Evolutionary conservation across 192 early-diverging fungal species (phyloP).

Genomic region (Coemansia sp.): DNA sequence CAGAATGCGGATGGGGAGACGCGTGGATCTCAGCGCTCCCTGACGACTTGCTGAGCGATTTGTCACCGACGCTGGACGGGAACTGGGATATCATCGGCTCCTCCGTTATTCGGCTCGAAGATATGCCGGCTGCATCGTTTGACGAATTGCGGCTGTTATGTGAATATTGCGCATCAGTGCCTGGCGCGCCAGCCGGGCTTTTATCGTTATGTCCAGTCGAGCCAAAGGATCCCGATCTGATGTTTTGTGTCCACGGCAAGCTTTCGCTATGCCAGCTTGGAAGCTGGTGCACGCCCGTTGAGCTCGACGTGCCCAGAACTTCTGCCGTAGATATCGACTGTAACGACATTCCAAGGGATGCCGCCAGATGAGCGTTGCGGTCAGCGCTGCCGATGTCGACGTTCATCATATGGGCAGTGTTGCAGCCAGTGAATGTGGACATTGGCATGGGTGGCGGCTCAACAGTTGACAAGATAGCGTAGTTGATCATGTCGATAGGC

Average conservation of each 20-base stretch:
- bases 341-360: constrained; percentile 19
- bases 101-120: constrained; percentile 9
- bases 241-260: constrained; percentile 28
- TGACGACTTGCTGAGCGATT: not conserved
- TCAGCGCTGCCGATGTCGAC: constrained; percentile 27
- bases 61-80: constrained; percentile 13
- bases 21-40: not conserved
- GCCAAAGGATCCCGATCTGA: constrained; percentile 14
- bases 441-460: constrained; percentile 32
- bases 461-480: constrained; percentile 39
- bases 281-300: constrained; percentile 27
- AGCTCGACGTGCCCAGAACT: constrained; percentile 23
- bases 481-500: constrained; percentile 48
- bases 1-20: not conserved
- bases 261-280: constrained; percentile 54
- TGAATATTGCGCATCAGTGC: constrained; percentile 1
- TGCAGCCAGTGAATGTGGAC: constrained; percentile 31
- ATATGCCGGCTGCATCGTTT: not conserved
- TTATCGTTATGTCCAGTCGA: constrained; percentile 21
- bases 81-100: constrained; percentile 27
- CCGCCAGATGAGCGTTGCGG: constrained; percentile 25
- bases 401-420: constrained; percentile 51
- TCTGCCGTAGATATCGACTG: constrained; percentile 21
- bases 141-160: constrained; percentile 3
- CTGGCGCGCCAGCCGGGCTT: constrained; percentile 17